These are phyloP conservation scores for Eruca vesicaria DNA, from an alignment of 441 rosid species.

Conservation along the genomic window DNA sequence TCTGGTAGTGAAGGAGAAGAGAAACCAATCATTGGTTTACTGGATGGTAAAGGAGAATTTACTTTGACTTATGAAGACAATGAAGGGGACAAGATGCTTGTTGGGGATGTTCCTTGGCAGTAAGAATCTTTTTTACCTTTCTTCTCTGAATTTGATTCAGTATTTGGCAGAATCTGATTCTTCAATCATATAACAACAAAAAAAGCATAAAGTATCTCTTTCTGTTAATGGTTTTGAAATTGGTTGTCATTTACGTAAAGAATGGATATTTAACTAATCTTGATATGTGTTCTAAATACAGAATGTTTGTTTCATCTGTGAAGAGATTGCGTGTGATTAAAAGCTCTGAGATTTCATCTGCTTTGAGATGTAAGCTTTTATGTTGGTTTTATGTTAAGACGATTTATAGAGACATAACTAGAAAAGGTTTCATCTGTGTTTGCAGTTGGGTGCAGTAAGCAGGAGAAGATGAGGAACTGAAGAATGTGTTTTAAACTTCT, in stretches of 20 bases:
- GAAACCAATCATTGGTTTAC: conserved; percentile 33
- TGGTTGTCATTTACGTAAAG: background rate
- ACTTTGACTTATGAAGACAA: conserved; percentile 65
- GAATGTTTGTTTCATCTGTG: conserved; percentile 74
- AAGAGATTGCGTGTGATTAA: conserved; percentile 75
- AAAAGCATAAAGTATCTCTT: background rate
- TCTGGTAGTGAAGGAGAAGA: conserved; percentile 34
- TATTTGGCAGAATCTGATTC: conserved; percentile 18
- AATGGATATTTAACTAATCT: background rate
- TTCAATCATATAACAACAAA: background rate
- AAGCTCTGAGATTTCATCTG: conserved; percentile 59
- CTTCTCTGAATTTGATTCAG: conserved; percentile 5
- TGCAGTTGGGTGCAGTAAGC: conserved; percentile 25
- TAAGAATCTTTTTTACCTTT: conserved; percentile 37
- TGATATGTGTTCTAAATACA: conserved; percentile 18
- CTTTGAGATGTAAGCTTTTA: conserved; percentile 46
- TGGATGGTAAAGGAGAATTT: conserved; percentile 47
- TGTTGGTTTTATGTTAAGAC: background rate
- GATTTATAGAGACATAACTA: background rate
- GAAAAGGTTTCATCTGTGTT: background rate
- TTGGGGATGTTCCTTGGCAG: conserved; percentile 75
- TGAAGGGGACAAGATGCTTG: conserved; percentile 75
- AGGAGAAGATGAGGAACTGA: conserved; percentile 22
- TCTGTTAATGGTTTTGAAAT: background rate
- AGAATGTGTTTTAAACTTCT: background rate